phyloP scores from a whole-genome alignment of 2,329 filamentous ascomycete species.

The Xylaria polymorpha region DNA sequence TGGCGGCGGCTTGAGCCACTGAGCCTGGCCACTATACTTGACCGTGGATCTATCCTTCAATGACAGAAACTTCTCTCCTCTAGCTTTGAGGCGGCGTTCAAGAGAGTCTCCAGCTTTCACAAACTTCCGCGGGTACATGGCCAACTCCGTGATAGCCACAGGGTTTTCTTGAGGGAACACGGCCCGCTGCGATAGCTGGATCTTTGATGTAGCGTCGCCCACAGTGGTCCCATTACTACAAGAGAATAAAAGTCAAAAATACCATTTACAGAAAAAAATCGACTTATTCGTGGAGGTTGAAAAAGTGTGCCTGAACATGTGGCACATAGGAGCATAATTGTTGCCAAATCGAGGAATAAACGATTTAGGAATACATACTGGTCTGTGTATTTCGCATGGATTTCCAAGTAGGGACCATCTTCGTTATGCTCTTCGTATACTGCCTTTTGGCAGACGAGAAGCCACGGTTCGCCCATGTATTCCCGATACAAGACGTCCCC shows the following conservation, averaged over 20 bases:
- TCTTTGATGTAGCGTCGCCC: conserved; percentile 38
- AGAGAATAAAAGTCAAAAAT: not conserved
- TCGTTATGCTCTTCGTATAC: conserved; percentile 43
- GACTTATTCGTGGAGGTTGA: not conserved
- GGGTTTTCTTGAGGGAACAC: conserved; percentile 45
- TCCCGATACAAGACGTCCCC: conserved; percentile 46
- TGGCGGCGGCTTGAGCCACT: conserved; percentile 45
- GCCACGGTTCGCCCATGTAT: conserved; percentile 45
- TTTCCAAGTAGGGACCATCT: conserved; percentile 43
- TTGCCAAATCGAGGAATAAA: too few relatives aligned
- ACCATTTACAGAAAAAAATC: not conserved
- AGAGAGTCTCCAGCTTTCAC: conserved; percentile 40
- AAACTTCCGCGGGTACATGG: conserved; percentile 43
- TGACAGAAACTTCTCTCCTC: conserved; percentile 45
- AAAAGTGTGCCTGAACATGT: not conserved
- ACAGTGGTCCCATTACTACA: conserved; percentile 36
- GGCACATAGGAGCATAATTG: not conserved
- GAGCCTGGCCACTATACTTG: conserved; percentile 45
- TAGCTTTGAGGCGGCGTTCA: conserved; percentile 36
- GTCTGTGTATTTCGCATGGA: conserved; percentile 45
- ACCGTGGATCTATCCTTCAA: conserved; percentile 39
- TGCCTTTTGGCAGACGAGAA: conserved; percentile 44
- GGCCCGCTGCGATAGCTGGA: conserved; percentile 40
- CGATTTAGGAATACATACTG: conserved; percentile 17
- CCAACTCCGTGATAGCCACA: conserved; percentile 43